Evolutionary conservation across 1,139 yeast species (phyloP).

Genomic region (Schizosaccharomyces versatilis): DNA sequence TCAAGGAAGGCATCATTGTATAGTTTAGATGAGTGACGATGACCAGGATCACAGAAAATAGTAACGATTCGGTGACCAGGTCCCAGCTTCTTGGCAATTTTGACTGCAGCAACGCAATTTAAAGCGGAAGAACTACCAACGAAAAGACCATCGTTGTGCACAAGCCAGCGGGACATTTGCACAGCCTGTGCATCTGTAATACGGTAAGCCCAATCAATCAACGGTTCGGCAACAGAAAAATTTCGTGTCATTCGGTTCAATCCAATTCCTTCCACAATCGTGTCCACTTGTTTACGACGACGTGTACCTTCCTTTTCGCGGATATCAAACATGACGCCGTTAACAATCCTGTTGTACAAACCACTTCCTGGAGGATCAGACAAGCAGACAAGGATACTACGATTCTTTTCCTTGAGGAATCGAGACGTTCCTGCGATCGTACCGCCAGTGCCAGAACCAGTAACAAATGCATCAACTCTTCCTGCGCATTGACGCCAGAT

Average conservation of each 20-base stretch:
- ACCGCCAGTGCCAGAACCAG: slow-evolving; percentile 45
- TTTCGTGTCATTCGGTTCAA: slow-evolving; percentile 67
- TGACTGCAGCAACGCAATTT: slow-evolving; percentile 74
- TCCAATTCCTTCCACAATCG: slow-evolving; percentile 84
- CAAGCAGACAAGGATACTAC: slow-evolving; percentile 26
- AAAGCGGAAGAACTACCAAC: slow-evolving; percentile 84
- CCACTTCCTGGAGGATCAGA: slow-evolving; percentile 98
- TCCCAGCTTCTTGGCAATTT: slow-evolving; percentile 33
- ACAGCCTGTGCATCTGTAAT: slow-evolving; percentile 65
- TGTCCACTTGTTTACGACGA: slow-evolving; percentile 88
- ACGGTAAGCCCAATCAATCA: slow-evolving; percentile 56
- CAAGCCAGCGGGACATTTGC: slow-evolving; percentile 66
- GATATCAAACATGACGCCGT: slow-evolving; percentile 78
- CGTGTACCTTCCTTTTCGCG: slow-evolving; percentile 85
- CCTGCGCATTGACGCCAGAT: slow-evolving; percentile 49
- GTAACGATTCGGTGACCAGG: slow-evolving; percentile 60
- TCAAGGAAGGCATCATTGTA: slow-evolving; percentile 52
- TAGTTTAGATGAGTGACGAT: slow-evolving; percentile 72
- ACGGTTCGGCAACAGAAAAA: slow-evolving; percentile 35
- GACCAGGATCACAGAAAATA: slow-evolving; percentile 84
- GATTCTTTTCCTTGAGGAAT: slow-evolving; percentile 35
- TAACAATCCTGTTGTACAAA: slow-evolving; percentile 57
- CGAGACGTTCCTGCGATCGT: slow-evolving; percentile 76
- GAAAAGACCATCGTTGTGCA: slow-evolving; percentile 67
- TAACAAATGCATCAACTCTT: slow-evolving; percentile 48